Evolutionary conservation across 805 yeast species (phyloP).

Genomic region (Schwanniomyces yamadae): DNA sequence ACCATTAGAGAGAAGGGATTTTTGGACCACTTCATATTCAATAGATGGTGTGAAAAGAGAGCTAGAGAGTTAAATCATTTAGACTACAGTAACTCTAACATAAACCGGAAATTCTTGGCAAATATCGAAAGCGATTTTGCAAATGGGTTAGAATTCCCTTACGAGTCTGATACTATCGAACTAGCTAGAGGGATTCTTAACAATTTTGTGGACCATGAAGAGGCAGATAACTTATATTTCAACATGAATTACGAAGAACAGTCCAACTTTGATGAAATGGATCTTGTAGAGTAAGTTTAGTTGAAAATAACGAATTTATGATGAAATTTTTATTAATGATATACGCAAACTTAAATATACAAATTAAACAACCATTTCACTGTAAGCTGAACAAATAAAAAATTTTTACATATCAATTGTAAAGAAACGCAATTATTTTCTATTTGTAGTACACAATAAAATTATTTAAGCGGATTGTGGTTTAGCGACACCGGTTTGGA

Average conservation of each 20-base stretch:
- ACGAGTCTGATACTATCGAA: constrained; percentile 62
- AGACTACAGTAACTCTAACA: constrained; percentile 9
- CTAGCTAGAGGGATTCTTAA: constrained; percentile 71
- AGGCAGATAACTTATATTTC: constrained; percentile 70
- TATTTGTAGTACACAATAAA: constrained; percentile 8
- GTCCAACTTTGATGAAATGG: constrained; percentile 23
- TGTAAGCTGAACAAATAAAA: constrained; percentile 3
- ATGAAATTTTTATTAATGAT: constrained; percentile 3
- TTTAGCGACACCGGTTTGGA: constrained; percentile 85
- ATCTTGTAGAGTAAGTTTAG: constrained; percentile 10
- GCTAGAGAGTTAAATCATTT: constrained; percentile 38
- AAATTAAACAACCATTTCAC: constrained; percentile 1
- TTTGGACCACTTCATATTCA: constrained; percentile 38
- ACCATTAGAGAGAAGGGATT: constrained; percentile 31
- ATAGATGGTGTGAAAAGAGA: constrained; percentile 43
- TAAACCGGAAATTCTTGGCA: constrained; percentile 21
- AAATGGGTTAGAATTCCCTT: constrained; percentile 63
- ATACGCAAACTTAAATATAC: constrained; percentile 3
- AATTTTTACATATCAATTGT: not conserved
- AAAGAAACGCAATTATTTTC: constrained; percentile 6
- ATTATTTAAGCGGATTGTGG: constrained; percentile 59
- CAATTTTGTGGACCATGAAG: constrained; percentile 68
- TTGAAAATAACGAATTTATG: too few species aligned
- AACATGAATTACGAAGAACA: constrained; percentile 53
- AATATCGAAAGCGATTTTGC: constrained; percentile 44